phyloP scores from a whole-genome alignment of 2,329 filamentous ascomycete species.

The Neofusicoccum laricinum region DNA sequence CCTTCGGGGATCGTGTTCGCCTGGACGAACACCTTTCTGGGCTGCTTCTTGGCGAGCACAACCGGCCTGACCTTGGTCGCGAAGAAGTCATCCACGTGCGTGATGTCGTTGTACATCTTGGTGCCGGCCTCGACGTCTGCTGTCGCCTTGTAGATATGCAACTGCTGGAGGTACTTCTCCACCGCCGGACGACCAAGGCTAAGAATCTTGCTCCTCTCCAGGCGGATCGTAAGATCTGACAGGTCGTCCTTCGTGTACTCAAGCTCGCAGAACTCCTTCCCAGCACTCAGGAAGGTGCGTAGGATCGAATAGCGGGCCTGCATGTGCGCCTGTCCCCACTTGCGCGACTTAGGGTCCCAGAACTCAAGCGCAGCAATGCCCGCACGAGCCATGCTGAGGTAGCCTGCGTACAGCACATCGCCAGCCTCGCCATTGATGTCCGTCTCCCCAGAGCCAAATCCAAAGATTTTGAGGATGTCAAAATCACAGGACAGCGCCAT shows the following conservation, averaged over 20 bases:
- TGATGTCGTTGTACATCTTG: conserved; percentile 80
- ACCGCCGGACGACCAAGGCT: conserved; percentile 80
- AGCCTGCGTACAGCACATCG: conserved; percentile 82
- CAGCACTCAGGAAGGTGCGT: conserved; percentile 78
- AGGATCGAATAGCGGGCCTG: conserved; percentile 89
- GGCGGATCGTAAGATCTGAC: conserved; percentile 74
- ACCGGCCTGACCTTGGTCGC: conserved; percentile 73
- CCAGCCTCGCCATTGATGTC: conserved; percentile 76
- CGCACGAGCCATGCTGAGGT: conserved; percentile 92
- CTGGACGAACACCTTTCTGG: conserved; percentile 90
- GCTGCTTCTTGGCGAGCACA: conserved; percentile 73
- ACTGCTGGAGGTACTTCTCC: conserved; percentile 80
- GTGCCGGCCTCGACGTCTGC: conserved; percentile 78
- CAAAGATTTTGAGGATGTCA: conserved; percentile 83
- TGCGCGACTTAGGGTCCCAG: conserved; percentile 87
- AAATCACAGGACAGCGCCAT: conserved; percentile 92
- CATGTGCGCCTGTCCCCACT: conserved; percentile 92
- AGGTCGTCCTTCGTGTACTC: conserved; percentile 72
- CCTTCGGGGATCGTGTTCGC: conserved; percentile 73
- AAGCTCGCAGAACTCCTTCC: conserved; percentile 82
- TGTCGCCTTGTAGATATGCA: conserved; percentile 90
- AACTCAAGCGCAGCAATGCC: conserved; percentile 85
- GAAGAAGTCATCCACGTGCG: conserved; percentile 81
- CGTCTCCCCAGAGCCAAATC: conserved; percentile 73
- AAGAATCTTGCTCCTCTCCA: conserved; percentile 84